Conservation (phyloP, 2,329 filamentous ascomycete species). For the Arachnomyces sp. region DNA sequence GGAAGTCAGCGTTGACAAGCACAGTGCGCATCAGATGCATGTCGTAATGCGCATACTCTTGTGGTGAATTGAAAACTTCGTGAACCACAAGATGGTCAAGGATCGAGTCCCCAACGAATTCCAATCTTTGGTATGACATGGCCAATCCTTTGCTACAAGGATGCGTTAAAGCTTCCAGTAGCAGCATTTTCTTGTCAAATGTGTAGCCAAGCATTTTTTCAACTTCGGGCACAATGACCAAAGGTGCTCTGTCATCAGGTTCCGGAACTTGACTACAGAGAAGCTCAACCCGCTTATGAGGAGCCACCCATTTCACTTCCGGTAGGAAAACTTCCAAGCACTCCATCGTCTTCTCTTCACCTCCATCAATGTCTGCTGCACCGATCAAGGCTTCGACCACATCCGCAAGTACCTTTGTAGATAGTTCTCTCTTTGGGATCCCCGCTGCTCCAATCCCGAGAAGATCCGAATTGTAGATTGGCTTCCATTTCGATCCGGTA, state of each 20-base stretch:
- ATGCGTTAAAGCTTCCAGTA: slow-evolving; percentile 77
- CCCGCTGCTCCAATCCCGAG: slow-evolving; percentile 17
- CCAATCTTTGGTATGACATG: slow-evolving; percentile 63
- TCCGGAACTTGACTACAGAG: slow-evolving; percentile 40
- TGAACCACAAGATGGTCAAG: slow-evolving; percentile 69
- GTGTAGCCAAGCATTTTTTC: slow-evolving; percentile 63
- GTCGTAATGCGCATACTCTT: slow-evolving; percentile 44
- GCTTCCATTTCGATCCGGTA: slow-evolving; percentile 64
- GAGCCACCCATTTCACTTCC: slow-evolving; percentile 48
- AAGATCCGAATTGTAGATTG: slow-evolving; percentile 49
- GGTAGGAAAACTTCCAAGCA: slow-evolving; percentile 63
- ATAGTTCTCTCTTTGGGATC: slow-evolving; percentile 38
- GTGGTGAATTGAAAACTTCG: slow-evolving; percentile 47
- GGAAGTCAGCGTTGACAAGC: slow-evolving; percentile 70
- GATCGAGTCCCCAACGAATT: slow-evolving; percentile 81
- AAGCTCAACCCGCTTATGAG: slow-evolving; percentile 33
- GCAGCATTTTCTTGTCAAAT: slow-evolving; percentile 60
- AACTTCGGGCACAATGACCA: slow-evolving; percentile 38
- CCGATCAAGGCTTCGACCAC: slow-evolving; percentile 81
- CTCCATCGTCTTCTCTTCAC: slow-evolving; percentile 52
- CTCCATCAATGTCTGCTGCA: slow-evolving; percentile 62
- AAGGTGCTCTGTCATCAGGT: slow-evolving; percentile 32
- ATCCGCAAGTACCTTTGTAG: slow-evolving; percentile 77
- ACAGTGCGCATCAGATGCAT: slow-evolving; percentile 73
- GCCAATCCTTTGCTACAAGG: slow-evolving; percentile 45